These are phyloP conservation scores for Cutaneotrichosporon cyanovorans DNA, from an alignment of 1,284 basidiomycete species.

Conservation along the genomic window DNA sequence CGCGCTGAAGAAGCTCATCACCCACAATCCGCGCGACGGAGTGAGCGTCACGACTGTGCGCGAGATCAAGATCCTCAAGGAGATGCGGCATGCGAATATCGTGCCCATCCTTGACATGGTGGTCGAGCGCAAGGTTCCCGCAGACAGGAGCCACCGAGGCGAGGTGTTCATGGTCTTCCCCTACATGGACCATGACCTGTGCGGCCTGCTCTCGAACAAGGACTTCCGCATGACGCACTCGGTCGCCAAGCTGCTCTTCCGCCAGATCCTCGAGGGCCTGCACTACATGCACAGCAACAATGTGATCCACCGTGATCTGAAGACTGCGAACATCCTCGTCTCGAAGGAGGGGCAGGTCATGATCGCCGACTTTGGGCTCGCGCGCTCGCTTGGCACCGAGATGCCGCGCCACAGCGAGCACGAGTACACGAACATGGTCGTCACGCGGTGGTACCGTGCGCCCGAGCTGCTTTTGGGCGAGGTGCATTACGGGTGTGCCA, in stretches of 20 bases:
- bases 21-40: constrained; percentile 93
- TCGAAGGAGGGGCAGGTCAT: constrained; percentile 72
- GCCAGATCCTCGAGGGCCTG: constrained; percentile 87
- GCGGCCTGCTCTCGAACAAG: constrained; percentile 85
- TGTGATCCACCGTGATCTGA: constrained; percentile 96
- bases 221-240: constrained; percentile 70
- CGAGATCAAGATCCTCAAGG: constrained; percentile 97
- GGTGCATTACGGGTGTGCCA: constrained; percentile 80
- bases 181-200: constrained; percentile 98
- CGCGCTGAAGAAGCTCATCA: constrained; percentile 73
- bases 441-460: constrained; percentile 97
- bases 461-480: constrained; percentile 89
- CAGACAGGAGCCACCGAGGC: constrained; percentile 45
- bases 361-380: constrained; percentile 96
- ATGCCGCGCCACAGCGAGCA: constrained; percentile 46
- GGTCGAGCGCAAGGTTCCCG: constrained; percentile 39
- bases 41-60: constrained; percentile 85
- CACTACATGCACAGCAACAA: constrained; percentile 92
- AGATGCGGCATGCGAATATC: constrained; percentile 74
- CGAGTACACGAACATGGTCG: constrained; percentile 93
- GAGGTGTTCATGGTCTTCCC: constrained; percentile 93
- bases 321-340: constrained; percentile 94
- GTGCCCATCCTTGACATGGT: constrained; percentile 92
- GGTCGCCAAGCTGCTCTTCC: constrained; percentile 92
- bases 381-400: constrained; percentile 51